Base-by-base conservation (phyloP, 345 rosid genomes). In the Capsella bursapastoris region DNA sequence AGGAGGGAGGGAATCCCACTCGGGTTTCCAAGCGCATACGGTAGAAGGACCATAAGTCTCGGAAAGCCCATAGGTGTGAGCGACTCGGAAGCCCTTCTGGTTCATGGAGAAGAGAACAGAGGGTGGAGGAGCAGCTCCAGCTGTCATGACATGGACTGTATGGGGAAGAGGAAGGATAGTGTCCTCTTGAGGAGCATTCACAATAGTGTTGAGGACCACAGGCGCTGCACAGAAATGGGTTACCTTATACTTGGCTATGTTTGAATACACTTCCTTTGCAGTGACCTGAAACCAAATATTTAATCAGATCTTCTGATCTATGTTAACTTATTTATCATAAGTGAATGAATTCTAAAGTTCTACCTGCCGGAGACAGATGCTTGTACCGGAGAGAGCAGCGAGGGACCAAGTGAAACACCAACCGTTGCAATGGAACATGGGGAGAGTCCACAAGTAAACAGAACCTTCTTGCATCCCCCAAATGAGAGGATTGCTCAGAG, bases 391-490 rank as follows among this genome's bases (percentile, higher is more conserved):
- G 49, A 92, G 81, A 12, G 83, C 97, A 47, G 94, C 96, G 29
- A 90, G 86, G 28, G 94, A n/a, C 98, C 98, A 95, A 58, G 96
- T 49, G 71, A 66, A 92, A 66, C 98, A 81, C 99, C 99, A 92
- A 29, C 98, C 96, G 69, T 92, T 90, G 74, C 92, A 89, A 53
- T 95, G 98, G 59, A 92, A 95, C 93, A 90, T 92, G 0, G 99
- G 99, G 37, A 95, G 82, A 63, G 99, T 95, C 99, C 99, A 92
- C 58, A 95, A 77, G 80, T 92, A 95, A 14, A 89, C 79, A 72
- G 88, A 82, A 31, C 97, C 96, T 76, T 92, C 99, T 71, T 68
- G 85, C 83, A 92, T 92, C n/a, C 92, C 91, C 99, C 99, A 95
- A 34, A 81, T 73, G 41, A 92, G 78, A 50, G 90, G 81, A 68